A percentile compares a stretch with the other conserved stretches of the same genome.
Conservation (phyloP, 352 stramenopile species). For the Phytophthora fragariae region DNA sequence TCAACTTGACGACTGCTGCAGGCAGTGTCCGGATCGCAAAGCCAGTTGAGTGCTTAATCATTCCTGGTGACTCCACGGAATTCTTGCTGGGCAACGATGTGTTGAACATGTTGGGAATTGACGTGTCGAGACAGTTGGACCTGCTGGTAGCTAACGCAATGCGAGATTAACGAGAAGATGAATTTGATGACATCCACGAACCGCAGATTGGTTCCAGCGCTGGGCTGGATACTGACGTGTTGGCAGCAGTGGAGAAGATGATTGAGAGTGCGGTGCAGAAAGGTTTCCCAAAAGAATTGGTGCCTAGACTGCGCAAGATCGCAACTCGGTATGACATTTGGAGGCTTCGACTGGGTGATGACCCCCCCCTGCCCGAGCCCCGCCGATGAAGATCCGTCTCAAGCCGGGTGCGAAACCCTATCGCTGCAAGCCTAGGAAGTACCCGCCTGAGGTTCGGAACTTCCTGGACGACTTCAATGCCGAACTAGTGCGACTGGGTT, state of each 20-base stretch:
- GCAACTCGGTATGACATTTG: constrained; percentile 16
- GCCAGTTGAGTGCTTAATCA: constrained; percentile 9
- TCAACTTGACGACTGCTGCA: too few species aligned
- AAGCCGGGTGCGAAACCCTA: constrained; percentile 24
- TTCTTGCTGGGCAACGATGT: too few species aligned
- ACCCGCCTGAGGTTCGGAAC: constrained; percentile 17
- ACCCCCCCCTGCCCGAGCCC: not conserved
- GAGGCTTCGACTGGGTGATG: constrained; percentile 4
- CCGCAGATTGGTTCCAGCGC: constrained; percentile 3
- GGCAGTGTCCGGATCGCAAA: constrained; percentile 1
- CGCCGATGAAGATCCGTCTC: constrained; percentile 20
- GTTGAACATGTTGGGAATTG: constrained; percentile 3
- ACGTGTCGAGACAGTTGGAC: not conserved
- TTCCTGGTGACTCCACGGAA: not conserved
- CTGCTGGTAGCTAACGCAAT: constrained; percentile 8
- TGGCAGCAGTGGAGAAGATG: constrained; percentile 5
- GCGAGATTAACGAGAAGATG: constrained; percentile 7
- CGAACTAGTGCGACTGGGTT: constrained; percentile 26
- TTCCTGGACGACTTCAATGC: constrained; percentile 27
- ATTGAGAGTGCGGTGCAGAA: not conserved
- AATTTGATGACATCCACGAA: not conserved
- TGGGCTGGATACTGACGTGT: not conserved
- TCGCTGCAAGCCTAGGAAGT: constrained; percentile 13
- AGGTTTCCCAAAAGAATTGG: not conserved
- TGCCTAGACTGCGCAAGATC: constrained; percentile 1